Percentiles rank a stretch among this genome's conserved stretches.
Conservation (phyloP, 1,284 basidiomycete genomes). For the Ustilago lituana region DNA sequence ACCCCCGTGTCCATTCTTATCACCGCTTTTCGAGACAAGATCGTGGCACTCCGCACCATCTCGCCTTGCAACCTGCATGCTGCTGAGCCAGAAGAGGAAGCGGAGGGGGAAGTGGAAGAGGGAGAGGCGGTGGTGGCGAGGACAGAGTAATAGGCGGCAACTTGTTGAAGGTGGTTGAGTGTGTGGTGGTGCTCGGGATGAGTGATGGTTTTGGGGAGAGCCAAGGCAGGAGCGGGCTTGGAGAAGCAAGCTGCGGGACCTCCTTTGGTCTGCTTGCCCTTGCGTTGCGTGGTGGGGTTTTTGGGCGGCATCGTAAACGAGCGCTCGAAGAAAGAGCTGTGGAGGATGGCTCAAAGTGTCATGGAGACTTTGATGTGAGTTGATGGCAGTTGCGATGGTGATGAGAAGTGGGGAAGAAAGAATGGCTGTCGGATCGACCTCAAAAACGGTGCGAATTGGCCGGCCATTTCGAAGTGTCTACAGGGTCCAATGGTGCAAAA, state of each 20-base stretch:
- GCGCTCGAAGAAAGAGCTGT: too few relatives aligned
- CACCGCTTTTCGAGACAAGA: constrained; percentile 34
- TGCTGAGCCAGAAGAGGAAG: not conserved
- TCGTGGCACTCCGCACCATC: constrained; percentile 20
- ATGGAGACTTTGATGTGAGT: not conserved
- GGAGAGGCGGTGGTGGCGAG: constrained; percentile 5
- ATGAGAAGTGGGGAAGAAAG: not conserved
- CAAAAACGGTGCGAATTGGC: not conserved
- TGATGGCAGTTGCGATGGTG: not conserved
- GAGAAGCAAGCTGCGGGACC: not conserved
- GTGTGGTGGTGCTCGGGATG: constrained; percentile 48
- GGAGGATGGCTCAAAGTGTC: not conserved
- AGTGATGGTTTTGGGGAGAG: constrained; percentile 26
- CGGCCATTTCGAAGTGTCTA: not conserved
- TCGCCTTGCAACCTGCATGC: constrained; percentile 20
- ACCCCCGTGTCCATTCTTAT: constrained; percentile 33
- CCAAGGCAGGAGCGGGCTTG: constrained; percentile 15
- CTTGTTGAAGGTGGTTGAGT: constrained; percentile 40
- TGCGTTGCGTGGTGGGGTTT: constrained; percentile 1
- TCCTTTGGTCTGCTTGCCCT: constrained; percentile 16
- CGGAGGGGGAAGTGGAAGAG: not conserved
- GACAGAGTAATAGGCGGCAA: constrained; percentile 31
- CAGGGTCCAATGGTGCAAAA: constrained; percentile 8
- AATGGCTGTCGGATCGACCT: too few relatives aligned
- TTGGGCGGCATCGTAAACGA: constrained; percentile 8